Conservation (phyloP, 305 asterid genomes). For the Ruellia speciosa region DNA sequence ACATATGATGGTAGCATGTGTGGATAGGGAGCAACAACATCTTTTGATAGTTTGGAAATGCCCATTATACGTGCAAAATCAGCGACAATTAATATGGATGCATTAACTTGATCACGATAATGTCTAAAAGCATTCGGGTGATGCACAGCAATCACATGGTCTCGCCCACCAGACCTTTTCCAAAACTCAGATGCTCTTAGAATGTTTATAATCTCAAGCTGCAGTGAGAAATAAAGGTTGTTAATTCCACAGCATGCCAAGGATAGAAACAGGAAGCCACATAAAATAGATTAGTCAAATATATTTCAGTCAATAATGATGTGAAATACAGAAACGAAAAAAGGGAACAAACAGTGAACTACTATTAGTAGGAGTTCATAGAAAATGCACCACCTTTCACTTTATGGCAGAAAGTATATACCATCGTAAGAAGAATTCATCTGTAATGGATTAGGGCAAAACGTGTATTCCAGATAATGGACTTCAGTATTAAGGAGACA, state of each 20-base stretch:
- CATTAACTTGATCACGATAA: conserved; percentile 59
- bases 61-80: conserved; percentile 79
- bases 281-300: too few relatives aligned
- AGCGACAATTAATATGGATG: conserved; percentile 79
- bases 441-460: too few relatives aligned
- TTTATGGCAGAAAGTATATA: too few relatives aligned
- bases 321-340: too few relatives aligned
- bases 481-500: too few relatives aligned
- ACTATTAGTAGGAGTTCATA: too few relatives aligned
- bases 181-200: conserved; percentile 62
- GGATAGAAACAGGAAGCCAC: neutral
- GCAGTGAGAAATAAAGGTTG: conserved; percentile 8
- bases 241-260: conserved; percentile 2
- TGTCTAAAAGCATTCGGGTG: conserved; percentile 97
- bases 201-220: conserved; percentile 50
- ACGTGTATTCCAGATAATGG: too few relatives aligned
- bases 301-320: neutral
- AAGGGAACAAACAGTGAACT: too few relatives aligned
- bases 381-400: too few relatives aligned
- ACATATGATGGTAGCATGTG: conserved; percentile 68
- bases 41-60: conserved; percentile 72
- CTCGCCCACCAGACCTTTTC: conserved; percentile 73
- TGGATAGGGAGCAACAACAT: conserved; percentile 84
- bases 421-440: too few relatives aligned
- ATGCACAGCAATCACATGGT: conserved; percentile 86